Percentiles rank a stretch among this genome's conserved stretches.
phyloP scores from a whole-genome alignment of 129 eudicot species.

The Flaveria sonorensis region DNA sequence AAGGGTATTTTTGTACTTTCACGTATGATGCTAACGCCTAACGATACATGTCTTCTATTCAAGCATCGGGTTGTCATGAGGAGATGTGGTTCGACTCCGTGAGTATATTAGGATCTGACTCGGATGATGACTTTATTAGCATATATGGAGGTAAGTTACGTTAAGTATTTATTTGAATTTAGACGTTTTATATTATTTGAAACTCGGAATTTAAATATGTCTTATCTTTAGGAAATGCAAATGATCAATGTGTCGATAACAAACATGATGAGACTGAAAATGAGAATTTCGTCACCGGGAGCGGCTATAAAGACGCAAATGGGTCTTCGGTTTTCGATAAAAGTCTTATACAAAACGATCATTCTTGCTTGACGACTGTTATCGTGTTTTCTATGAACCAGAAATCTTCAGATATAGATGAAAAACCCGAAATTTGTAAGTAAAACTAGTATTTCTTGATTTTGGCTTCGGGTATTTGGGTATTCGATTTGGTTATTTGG shows the following conservation, averaged over 20 bases:
- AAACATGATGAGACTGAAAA: conserved; percentile 19
- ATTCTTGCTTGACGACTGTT: conserved; percentile 32
- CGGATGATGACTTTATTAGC: conserved; percentile 77
- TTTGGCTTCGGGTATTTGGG: not conserved
- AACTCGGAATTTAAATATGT: conserved; percentile 26
- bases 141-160: conserved; percentile 53
- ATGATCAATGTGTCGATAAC: conserved; percentile 29
- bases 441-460: not conserved
- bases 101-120: conserved; percentile 70
- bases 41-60: conserved; percentile 5
- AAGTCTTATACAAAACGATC: conserved; percentile 9
- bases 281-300: conserved; percentile 38
- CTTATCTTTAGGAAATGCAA: conserved; percentile 25
- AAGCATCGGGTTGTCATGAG: conserved; percentile 50
- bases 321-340: conserved; percentile 23
- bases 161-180: not conserved
- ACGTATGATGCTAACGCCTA: conserved; percentile 11
- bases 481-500: not conserved
- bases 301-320: conserved; percentile 36
- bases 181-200: not conserved
- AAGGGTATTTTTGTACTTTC: conserved; percentile 38
- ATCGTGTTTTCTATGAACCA: conserved; percentile 30
- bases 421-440: conserved; percentile 44
- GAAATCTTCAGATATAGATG: conserved; percentile 35
- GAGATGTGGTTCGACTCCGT: conserved; percentile 81